A percentile compares a stretch with the other conserved stretches of the same genome.
These are phyloP conservation scores for Mucor indicus DNA, from an alignment of 371 early-diverging fungal genomes.

Conservation along the genomic window DNA sequence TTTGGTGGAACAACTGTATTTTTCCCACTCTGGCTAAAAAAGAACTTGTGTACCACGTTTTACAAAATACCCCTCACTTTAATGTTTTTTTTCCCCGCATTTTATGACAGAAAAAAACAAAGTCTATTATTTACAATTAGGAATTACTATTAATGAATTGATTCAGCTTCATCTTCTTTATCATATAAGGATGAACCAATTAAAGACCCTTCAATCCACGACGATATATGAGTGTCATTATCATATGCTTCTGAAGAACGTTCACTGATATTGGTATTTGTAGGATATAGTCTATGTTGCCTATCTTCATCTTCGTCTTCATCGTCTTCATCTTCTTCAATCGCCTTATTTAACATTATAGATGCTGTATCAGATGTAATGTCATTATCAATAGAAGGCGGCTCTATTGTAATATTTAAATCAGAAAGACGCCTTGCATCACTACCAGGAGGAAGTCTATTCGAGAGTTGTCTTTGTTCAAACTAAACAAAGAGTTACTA, in stretches of 20 bases:
- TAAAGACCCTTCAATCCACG: slow-evolving; percentile 23
- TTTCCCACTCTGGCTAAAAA: no score
- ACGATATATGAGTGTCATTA: slow-evolving; percentile 19
- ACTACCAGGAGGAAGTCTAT: slow-evolving; percentile 19
- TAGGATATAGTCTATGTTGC: background rate
- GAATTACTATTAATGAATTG: no score
- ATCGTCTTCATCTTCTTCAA: slow-evolving; percentile 4
- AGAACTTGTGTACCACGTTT: no score
- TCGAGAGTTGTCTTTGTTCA: slow-evolving; percentile 27
- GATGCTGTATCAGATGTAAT: background rate
- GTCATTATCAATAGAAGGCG: slow-evolving; percentile 13
- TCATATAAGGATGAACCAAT: slow-evolving; percentile 20
- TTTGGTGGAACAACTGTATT: no score
- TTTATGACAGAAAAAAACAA: no score
- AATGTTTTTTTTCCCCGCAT: no score
- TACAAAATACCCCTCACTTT: no score
- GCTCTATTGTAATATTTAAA: slow-evolving; percentile 41
- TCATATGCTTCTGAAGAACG: slow-evolving; percentile 16
- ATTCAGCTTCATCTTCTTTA: slow-evolving; percentile 8
- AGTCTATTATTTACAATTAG: no score
- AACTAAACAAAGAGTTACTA: slow-evolving; percentile 21
- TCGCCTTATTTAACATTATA: background rate
- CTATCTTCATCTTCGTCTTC: slow-evolving; percentile 5
- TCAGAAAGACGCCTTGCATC: slow-evolving; percentile 40
- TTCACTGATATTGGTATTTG: slow-evolving; percentile 4